Evolutionary conservation across 2,329 filamentous ascomycete species (phyloP), one percentile per base, ranked within the genome.

Genomic region (Sordariomycetes sp.): DNA sequence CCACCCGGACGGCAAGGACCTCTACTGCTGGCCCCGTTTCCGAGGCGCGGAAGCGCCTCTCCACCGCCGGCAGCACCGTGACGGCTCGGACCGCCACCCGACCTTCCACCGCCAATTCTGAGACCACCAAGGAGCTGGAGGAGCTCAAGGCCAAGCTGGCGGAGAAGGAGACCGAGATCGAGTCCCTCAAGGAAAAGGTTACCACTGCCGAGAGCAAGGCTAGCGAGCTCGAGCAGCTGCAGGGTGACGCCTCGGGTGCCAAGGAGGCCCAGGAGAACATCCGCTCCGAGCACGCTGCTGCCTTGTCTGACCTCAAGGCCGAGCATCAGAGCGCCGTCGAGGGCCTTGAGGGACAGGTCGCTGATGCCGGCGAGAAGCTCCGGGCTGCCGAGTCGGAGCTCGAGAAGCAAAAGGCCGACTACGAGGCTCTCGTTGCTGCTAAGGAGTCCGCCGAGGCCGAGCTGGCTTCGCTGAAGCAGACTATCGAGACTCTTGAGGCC

Each of bases 111-210:
- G 69, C 70, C 50, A 67, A 72, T 36, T 71, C 74, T 24, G 66
- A 72, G 17, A 62, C 69, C 8, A 66, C 28, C 12, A 84, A 81
- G 68, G 80, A 82, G 63, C 70, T 80, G 3, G 81, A 85, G 54
- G 76, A 81, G 52, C 72, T 86, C 51, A 85, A 81, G 70, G 67
- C 72, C 8, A 83, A 84, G 68, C 71, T 86, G 24, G 72, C 74
- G 4, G 74, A 79, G 35, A 81, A 79, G 60, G 80, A 85, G 63
- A 67, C 74, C 7, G 78, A 83, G 64, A 77, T 85, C 10, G 74
- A 78, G 57, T 68, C 76, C 13, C 74, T 85, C 34, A 81, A 80
- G 66, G 71, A 73, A 6, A 77, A 85, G 62, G 75, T 85, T 54
- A 69, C 75, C 58, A 68, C 75, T 10, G 81, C 79, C 0, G 72